Conservation (phyloP, 768 basidiomycete species). For the Amanita polypyramis region DNA sequence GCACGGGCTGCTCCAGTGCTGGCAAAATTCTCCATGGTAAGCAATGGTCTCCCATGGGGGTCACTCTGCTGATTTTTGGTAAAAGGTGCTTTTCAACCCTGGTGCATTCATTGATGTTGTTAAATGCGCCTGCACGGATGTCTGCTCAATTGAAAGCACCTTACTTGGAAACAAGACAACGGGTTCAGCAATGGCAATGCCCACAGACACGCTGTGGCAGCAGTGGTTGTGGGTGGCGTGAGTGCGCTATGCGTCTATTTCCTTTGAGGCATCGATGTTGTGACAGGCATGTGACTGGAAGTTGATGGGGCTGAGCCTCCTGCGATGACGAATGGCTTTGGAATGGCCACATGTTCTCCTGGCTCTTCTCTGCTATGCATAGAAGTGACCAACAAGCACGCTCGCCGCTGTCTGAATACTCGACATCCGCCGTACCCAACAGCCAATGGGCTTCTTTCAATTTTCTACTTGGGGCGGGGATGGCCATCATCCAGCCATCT, state of each 20-base stretch:
- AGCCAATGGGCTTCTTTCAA: constrained; percentile 37
- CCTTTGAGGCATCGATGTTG: not conserved
- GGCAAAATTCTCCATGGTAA: constrained; percentile 44
- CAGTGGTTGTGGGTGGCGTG: not conserved
- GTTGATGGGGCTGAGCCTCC: not conserved
- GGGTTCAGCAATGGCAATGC: constrained; percentile 14
- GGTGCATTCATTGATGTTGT: constrained; percentile 52
- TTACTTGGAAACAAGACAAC: constrained; percentile 32
- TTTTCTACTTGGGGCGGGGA: constrained; percentile 50
- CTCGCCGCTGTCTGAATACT: constrained; percentile 23
- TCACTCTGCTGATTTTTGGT: not conserved
- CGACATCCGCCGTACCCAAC: constrained; percentile 30
- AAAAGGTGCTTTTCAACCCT: constrained; percentile 55
- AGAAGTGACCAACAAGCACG: not conserved
- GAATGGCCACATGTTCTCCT: not conserved
- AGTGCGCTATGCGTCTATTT: not conserved
- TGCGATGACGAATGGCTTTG: not conserved
- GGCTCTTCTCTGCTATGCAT: not conserved
- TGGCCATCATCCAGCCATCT: constrained; percentile 53
- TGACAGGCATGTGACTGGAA: not conserved
- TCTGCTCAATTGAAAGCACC: constrained; percentile 42
- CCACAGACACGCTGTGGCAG: constrained; percentile 15
- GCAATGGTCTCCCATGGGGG: constrained; percentile 7
- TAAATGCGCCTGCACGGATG: constrained; percentile 48
- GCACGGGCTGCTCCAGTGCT: constrained; percentile 47